Conservation (phyloP, 78 protist genomes). For the Cyanophora paradoxa region DNA sequence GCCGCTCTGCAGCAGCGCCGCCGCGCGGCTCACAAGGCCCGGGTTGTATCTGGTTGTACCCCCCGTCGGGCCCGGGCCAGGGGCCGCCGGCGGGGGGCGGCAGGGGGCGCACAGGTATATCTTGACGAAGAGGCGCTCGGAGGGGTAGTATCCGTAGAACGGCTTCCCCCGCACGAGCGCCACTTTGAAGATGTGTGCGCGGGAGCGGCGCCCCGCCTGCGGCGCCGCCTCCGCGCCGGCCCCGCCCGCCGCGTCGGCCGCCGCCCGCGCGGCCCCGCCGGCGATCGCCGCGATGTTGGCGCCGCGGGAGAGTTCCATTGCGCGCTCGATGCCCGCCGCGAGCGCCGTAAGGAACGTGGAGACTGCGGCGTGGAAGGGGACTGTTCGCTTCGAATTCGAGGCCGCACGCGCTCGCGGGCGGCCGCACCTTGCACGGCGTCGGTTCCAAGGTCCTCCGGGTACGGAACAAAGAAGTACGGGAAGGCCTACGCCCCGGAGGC, state of each 20-base stretch:
- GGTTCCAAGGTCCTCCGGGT: background rate
- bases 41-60: conserved; percentile 40
- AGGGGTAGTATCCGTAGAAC: conserved; percentile 73
- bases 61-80: background rate
- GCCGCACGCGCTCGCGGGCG: too few species aligned
- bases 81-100: background rate
- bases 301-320: too few species aligned
- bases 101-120: conserved; percentile 30
- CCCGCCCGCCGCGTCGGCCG: conserved; percentile 2
- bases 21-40: conserved; percentile 1
- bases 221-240: background rate
- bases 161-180: conserved; percentile 49
- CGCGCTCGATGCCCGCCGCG: conserved; percentile 42
- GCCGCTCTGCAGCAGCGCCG: conserved; percentile 53
- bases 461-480: conserved; percentile 65
- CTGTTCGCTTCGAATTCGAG: too few species aligned
- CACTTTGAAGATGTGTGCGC: conserved; percentile 29
- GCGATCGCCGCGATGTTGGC: background rate
- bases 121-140: conserved; percentile 52
- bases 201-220: background rate
- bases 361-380: too few species aligned
- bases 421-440: background rate
- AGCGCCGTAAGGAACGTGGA: conserved; percentile 25
- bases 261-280: background rate
- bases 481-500: conserved; percentile 2